Percentiles rank a stretch among this genome's conserved stretches.
phyloP scores from a whole-genome alignment of 2,329 filamentous ascomycete species.

The Sclerotinia nivalis region DNA sequence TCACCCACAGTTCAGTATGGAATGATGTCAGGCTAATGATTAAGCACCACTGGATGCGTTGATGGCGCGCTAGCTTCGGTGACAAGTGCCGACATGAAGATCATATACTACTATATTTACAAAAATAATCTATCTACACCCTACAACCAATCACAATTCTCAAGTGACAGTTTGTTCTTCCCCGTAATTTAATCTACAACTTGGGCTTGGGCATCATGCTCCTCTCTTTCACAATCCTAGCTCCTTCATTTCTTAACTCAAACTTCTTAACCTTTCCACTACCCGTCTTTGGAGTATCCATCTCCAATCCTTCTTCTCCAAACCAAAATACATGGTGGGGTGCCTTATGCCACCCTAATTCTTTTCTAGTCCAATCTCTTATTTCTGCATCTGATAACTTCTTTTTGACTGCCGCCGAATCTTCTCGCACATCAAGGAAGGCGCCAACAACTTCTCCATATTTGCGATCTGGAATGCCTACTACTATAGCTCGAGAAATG shows the following conservation, averaged over 20 bases:
- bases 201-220: conserved; percentile 10
- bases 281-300: conserved; percentile 63
- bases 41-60: background rate
- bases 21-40: background rate
- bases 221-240: conserved; percentile 29
- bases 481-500: conserved; percentile 60
- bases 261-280: conserved; percentile 71
- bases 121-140: background rate
- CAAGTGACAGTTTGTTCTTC: background rate
- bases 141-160: background rate
- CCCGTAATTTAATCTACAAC: conserved; percentile 2
- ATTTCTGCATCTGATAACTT: conserved; percentile 60
- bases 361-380: conserved; percentile 61
- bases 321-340: conserved; percentile 77
- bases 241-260: conserved; percentile 31
- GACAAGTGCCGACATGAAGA: background rate
- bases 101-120: conserved; percentile 13
- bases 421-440: conserved; percentile 63
- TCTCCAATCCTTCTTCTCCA: conserved; percentile 53
- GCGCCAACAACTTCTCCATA: conserved; percentile 68
- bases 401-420: conserved; percentile 55
- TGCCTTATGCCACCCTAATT: conserved; percentile 66
- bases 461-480: conserved; percentile 62
- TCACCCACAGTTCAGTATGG: background rate
- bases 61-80: background rate